phyloP scores from a whole-genome alignment of 805 yeast species.

The Barnettozyma sp. region DNA sequence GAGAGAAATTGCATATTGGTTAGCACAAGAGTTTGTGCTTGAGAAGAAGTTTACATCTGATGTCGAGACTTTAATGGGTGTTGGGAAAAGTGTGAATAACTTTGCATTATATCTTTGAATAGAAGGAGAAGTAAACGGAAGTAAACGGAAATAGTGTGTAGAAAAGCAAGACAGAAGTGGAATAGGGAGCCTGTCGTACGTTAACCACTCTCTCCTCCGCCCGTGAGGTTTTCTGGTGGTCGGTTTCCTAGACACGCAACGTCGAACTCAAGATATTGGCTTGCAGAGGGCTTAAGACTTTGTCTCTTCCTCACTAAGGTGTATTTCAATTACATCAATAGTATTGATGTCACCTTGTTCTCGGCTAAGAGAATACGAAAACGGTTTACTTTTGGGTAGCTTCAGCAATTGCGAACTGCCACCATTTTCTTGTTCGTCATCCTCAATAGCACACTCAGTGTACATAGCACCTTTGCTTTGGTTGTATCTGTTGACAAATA shows the following conservation, averaged over 20 bases:
- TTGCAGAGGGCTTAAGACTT: too few relatives aligned
- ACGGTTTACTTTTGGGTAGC: slow-evolving; percentile 3
- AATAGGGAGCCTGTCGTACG: too few relatives aligned
- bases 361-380: slow-evolving; percentile 15
- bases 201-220: too few relatives aligned
- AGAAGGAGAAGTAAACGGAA: too few relatives aligned
- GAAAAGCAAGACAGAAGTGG: too few relatives aligned
- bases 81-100: slow-evolving; percentile 21
- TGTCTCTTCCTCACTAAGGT: slow-evolving; percentile 17
- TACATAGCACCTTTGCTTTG: slow-evolving; percentile 40
- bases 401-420: too few relatives aligned
- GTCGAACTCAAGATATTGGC: too few relatives aligned
- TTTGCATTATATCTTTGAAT: slow-evolving; percentile 23
- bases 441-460: slow-evolving; percentile 26
- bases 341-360: slow-evolving; percentile 15
- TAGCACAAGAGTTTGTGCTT: slow-evolving; percentile 7
- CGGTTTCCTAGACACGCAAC: too few relatives aligned
- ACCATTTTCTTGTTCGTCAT: too few relatives aligned
- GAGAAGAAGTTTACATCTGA: slow-evolving; percentile 8
- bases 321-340: slow-evolving; percentile 21
- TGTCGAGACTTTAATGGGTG: slow-evolving; percentile 8
- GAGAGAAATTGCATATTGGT: slow-evolving; percentile 10
- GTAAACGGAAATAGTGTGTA: too few relatives aligned
- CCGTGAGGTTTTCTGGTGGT: too few relatives aligned
- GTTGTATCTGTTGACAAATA: slow-evolving; percentile 66